A percentile compares a stretch with the other conserved stretches of the same genome.
Evolutionary conservation across 1,284 basidiomycete species (phyloP).

Genomic region (Jaminaea rosea): DNA sequence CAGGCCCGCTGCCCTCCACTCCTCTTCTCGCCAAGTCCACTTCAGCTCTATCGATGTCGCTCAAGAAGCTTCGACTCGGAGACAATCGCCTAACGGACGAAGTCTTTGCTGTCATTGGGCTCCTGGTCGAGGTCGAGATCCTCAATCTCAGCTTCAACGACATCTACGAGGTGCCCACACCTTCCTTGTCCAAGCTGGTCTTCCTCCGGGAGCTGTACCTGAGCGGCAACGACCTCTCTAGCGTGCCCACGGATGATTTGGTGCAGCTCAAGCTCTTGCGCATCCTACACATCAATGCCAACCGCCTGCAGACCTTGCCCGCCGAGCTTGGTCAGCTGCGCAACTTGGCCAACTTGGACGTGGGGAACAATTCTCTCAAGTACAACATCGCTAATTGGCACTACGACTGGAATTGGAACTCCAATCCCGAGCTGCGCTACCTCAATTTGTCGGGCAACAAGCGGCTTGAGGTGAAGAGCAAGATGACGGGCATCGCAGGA

Average conservation of each 20-base stretch:
- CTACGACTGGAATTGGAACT: conserved; percentile 99
- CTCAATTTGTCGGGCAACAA: conserved; percentile 81
- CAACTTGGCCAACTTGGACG: conserved; percentile 75
- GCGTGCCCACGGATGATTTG: conserved; percentile 63
- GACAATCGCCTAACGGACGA: conserved; percentile 85
- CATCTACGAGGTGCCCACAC: conserved; percentile 67
- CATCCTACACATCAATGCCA: conserved; percentile 78
- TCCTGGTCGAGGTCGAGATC: conserved; percentile 54
- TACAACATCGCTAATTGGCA: conserved; percentile 99
- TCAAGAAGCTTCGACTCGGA: conserved; percentile 72
- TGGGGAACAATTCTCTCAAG: conserved; percentile 86
- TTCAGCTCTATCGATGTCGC: conserved; percentile 63
- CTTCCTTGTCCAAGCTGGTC: conserved; percentile 64
- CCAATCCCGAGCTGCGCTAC: conserved; percentile 84
- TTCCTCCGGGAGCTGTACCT: conserved; percentile 78
- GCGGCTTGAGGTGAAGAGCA: conserved; percentile 72
- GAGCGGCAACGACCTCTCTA: conserved; percentile 84
- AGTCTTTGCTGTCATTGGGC: conserved; percentile 65
- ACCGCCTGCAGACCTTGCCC: conserved; percentile 83
- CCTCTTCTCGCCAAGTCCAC: conserved; percentile 14
- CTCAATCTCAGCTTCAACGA: conserved; percentile 94
- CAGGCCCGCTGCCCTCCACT: conserved; percentile 10
- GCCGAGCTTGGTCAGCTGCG: conserved; percentile 77
- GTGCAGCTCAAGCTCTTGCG: conserved; percentile 32
- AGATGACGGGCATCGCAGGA: conserved; percentile 45